These are phyloP conservation scores for Globisporangium spiculum DNA, from an alignment of 352 stramenopile genomes.

Conservation along the genomic window DNA sequence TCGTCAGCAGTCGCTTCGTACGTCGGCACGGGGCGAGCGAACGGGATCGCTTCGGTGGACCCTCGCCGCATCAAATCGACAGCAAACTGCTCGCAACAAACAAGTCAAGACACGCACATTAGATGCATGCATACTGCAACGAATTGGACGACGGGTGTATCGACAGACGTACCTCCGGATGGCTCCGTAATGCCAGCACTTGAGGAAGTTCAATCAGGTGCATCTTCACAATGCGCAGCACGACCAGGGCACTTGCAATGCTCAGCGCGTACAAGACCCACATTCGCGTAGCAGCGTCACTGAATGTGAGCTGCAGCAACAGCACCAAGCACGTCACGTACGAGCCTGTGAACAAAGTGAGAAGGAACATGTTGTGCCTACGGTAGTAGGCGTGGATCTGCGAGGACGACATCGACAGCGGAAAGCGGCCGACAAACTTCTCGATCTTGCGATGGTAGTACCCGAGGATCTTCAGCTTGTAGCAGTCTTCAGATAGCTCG, in stretches of 20 bases:
- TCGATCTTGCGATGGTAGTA: constrained; percentile 84
- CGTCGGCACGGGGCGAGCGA: constrained; percentile 44
- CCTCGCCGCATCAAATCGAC: constrained; percentile 25
- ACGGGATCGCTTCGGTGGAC: constrained; percentile 48
- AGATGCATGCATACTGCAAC: not conserved
- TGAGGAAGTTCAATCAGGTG: constrained; percentile 71
- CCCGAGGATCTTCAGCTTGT: constrained; percentile 80
- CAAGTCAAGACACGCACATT: not conserved
- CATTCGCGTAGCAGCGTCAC: constrained; percentile 35
- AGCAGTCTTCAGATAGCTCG: constrained; percentile 57
- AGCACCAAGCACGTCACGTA: constrained; percentile 40
- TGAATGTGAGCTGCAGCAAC: constrained; percentile 32
- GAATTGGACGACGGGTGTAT: not conserved
- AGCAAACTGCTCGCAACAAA: constrained; percentile 41
- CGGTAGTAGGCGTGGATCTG: constrained; percentile 60
- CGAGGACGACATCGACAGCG: constrained; percentile 31
- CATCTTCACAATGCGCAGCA: constrained; percentile 70
- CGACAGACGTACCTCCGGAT: constrained; percentile 45
- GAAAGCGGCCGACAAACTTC: constrained; percentile 66
- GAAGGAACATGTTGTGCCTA: constrained; percentile 33
- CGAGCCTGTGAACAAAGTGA: constrained; percentile 43
- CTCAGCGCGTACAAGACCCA: constrained; percentile 60
- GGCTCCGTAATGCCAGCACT: constrained; percentile 56
- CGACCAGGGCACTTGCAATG: constrained; percentile 55
- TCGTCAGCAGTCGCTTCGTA: constrained; percentile 31